Evolutionary conservation across 208 protist species (phyloP).

Genomic region (Crithidia mellificae): DNA sequence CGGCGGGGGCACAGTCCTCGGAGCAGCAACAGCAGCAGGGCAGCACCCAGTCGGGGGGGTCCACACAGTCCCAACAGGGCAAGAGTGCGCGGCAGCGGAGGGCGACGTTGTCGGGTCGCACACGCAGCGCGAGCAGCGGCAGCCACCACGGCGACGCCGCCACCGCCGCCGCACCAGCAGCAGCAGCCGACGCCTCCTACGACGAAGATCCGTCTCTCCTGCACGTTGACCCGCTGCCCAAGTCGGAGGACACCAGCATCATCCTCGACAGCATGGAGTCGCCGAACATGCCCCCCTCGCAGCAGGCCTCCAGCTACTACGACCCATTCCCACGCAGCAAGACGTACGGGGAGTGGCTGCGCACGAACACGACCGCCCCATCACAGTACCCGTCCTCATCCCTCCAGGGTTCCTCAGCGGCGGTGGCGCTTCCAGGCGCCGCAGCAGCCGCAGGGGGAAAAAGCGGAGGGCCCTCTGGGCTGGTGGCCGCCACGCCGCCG

Average conservation of each 20-base stretch:
- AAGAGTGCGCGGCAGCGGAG: too few species aligned
- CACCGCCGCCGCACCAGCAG: neutral
- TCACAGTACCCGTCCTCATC: neutral
- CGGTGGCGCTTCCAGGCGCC: neutral
- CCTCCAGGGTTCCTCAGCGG: too few species aligned
- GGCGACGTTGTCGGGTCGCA: neutral
- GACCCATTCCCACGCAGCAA: conserved; percentile 10
- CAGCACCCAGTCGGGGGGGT: neutral
- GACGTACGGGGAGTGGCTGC: conserved; percentile 20
- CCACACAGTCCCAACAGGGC: neutral
- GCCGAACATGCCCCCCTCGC: neutral
- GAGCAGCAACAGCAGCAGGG: neutral
- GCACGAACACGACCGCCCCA: conserved; percentile 1
- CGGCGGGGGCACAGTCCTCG: too few species aligned
- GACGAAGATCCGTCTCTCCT: conserved; percentile 4
- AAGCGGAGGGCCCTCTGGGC: neutral
- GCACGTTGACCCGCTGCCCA: conserved; percentile 6
- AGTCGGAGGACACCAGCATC: conserved; percentile 12
- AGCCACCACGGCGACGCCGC: neutral
- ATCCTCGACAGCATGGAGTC: neutral
- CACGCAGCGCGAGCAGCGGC: neutral
- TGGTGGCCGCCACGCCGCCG: conserved; percentile 4
- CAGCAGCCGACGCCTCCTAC: neutral
- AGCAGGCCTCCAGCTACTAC: conserved; percentile 11
- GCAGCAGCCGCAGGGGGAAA: neutral